phyloP scores from a whole-genome alignment of 805 yeast genomes.

The Blastobotrys robertii region DNA sequence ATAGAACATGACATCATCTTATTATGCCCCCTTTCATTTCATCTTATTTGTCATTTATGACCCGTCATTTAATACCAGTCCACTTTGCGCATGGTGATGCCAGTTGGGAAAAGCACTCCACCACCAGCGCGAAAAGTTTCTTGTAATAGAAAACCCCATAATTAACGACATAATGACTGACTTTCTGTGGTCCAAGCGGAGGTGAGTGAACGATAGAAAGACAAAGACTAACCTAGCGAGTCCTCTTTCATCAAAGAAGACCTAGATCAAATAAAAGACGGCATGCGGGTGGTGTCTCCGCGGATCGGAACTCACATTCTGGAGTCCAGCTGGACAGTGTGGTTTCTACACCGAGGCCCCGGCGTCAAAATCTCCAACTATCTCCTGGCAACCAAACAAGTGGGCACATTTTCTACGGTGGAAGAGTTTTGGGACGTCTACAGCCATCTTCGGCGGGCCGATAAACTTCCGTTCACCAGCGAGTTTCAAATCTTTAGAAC shows the following conservation, averaged over 20 bases:
- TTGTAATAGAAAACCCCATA: not conserved
- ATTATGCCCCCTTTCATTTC: too few relatives aligned
- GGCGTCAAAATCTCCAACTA: constrained; percentile 19
- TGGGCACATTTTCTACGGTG: constrained; percentile 75
- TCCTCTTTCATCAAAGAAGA: not conserved
- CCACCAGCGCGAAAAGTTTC: not conserved
- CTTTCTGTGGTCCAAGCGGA: not conserved
- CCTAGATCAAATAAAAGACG: constrained; percentile 4
- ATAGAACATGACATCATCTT: too few relatives aligned
- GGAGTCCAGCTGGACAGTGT: constrained; percentile 22
- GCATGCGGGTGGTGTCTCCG: constrained; percentile 10
- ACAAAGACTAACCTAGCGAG: not conserved
- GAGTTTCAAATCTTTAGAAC: constrained; percentile 49
- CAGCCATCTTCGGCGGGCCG: constrained; percentile 40
- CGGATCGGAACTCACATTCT: constrained; percentile 12
- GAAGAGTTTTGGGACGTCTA: constrained; percentile 97
- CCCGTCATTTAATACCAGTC: too few relatives aligned
- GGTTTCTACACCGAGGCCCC: constrained; percentile 23
- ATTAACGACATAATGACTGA: too few relatives aligned
- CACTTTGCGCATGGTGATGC: too few relatives aligned
- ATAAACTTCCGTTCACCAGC: constrained; percentile 25
- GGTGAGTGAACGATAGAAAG: not conserved
- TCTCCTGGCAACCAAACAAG: constrained; percentile 46
- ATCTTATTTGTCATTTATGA: too few relatives aligned
- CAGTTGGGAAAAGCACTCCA: too few relatives aligned